Evolutionary conservation across 805 yeast species (phyloP), one percentile per base, ranked within the genome.

Genomic region (Kodamaea hsintzibuensis): DNA sequence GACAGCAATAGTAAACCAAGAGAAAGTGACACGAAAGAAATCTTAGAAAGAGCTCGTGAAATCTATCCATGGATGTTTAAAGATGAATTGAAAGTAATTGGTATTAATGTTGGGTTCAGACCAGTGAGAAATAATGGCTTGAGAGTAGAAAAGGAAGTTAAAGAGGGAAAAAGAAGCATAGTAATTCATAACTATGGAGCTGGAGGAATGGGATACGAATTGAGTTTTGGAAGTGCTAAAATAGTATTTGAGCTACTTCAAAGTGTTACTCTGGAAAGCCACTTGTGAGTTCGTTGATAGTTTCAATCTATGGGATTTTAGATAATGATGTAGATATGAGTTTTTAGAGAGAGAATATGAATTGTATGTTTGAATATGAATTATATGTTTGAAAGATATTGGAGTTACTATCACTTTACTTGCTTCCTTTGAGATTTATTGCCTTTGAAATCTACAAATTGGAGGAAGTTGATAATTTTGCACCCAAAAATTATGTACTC

Each of bases 141-240:
- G 9, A 68, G 82, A 42, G 66, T 83, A 4, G 78, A 77, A 25
- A 51, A 58, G 40, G 68, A 73, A 19, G 42, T 42, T 2, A 56
- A 47, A 14, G 61, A 59, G 39, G 58, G 16, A 3, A 42, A 19
- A n/a, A n/a, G n/a, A n/a, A n/a, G n/a, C 9, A 59, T 61, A 9
- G 54, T 85, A 7, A 71, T 88, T 10, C 82, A 86, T 60, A 85
- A 84, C 22, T 88, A 88, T 65, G 95, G 95, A 5, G 83, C 86
- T 44, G 95, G 86, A n/a, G 92, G 92, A 0, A 76, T 82, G 76
- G 93, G 93, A 1, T 85, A 78, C 60, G 92, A 88, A 63, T 67
- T 84, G 54, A 80, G 87, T 1, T 82, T 83, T 62, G 93, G 93
- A 13, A 80, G 84, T 17, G 91, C 83, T 2, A 55, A 59, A 16